phyloP scores from a whole-genome alignment of 257 asterid genomes.

The Ocimum tenuiflorum region DNA sequence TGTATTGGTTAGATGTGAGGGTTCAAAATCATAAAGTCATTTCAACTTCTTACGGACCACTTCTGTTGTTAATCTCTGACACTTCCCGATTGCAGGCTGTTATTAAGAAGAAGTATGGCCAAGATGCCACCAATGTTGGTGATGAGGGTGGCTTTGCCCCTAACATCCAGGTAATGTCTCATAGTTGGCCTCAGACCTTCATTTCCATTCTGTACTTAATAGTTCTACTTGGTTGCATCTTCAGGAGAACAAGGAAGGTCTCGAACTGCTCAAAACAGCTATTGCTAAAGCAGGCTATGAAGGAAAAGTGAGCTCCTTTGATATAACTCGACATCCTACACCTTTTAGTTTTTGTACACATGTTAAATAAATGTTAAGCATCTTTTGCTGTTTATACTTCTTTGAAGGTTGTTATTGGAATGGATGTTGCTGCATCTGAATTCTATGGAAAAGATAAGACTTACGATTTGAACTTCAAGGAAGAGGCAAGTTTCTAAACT shows the following conservation, averaged over 20 bases:
- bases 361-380: conserved; percentile 2
- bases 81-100: conserved; percentile 52
- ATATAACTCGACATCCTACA: not conserved
- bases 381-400: not conserved
- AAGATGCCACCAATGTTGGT: conserved; percentile 90
- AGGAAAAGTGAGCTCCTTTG: conserved; percentile 42
- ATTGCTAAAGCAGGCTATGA: conserved; percentile 90
- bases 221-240: not conserved
- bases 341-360: not conserved
- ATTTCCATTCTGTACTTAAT: not conserved
- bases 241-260: conserved; percentile 98
- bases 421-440: conserved; percentile 99
- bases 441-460: conserved; percentile 71
- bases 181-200: not conserved
- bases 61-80: not conserved
- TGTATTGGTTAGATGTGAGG: not conserved
- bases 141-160: conserved; percentile 98
- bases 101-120: conserved; percentile 87
- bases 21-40: no score
- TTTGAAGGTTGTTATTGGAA: conserved; percentile 83
- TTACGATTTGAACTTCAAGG: conserved; percentile 95
- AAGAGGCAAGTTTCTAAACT: conserved; percentile 52
- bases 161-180: conserved; percentile 61
- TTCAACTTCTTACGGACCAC: no score
- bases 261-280: conserved; percentile 89